Conservation (phyloP, 148 eudicot species). For the Silene uniflora region DNA sequence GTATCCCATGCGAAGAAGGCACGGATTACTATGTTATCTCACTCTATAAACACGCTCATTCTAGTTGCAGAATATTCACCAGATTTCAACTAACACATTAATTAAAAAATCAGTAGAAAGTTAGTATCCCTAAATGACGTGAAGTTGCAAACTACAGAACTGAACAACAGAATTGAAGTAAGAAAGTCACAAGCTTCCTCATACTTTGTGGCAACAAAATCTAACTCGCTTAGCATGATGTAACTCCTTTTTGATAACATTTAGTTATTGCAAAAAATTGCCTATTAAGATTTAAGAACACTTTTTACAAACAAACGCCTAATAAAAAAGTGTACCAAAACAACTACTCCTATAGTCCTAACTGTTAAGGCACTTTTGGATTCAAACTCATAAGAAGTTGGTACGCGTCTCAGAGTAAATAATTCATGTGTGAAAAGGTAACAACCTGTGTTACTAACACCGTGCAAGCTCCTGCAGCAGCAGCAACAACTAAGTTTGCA, state of each 20-base stretch:
- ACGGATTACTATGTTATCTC: background rate
- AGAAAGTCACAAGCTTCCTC: background rate
- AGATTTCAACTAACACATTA: background rate
- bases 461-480: conserved; percentile 88
- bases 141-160: background rate
- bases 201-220: background rate
- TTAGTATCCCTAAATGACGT: background rate
- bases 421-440: background rate
- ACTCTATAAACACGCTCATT: background rate
- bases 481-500: conserved; percentile 82
- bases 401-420: background rate
- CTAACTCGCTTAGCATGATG: background rate
- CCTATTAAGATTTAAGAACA: no score
- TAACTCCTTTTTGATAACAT: background rate
- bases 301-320: no score
- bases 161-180: background rate
- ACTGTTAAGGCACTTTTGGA: no score
- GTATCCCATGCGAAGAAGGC: background rate
- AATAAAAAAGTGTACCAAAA: no score
- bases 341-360: no score
- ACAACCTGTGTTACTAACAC: conserved; percentile 77
- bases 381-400: background rate
- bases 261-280: no score
- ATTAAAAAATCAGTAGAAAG: background rate
- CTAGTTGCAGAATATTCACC: background rate